Percentiles rank a stretch among this genome's conserved stretches.
Conservation (phyloP, 345 rosid species). For the Anastatica hierochuntica region DNA sequence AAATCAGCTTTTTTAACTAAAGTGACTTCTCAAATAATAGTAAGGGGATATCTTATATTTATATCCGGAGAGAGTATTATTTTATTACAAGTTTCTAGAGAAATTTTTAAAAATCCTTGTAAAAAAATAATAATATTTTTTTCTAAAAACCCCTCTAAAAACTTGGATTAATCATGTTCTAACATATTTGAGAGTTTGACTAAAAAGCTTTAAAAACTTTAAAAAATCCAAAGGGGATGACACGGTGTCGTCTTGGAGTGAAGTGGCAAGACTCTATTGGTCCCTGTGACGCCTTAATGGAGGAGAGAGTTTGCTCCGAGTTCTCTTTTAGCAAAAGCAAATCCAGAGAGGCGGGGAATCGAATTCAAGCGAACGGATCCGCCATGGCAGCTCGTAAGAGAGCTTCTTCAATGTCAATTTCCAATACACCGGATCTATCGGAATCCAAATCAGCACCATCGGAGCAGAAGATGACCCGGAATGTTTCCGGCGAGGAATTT, state of each 20-base stretch:
- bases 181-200: too few species aligned
- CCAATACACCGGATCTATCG: neutral
- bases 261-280: slow-evolving; percentile 7
- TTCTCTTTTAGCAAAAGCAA: neutral
- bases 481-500: slow-evolving; percentile 9
- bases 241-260: neutral
- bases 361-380: slow-evolving; percentile 4
- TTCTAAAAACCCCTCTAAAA: too few species aligned
- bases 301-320: neutral
- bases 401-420: slow-evolving; percentile 19
- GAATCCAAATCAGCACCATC: neutral
- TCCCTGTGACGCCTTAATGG: slow-evolving; percentile 5
- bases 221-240: slow-evolving; percentile 6
- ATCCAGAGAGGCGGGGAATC: slow-evolving; percentile 16
- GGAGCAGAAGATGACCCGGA: slow-evolving; percentile 16
- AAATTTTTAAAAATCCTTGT: too few species aligned
- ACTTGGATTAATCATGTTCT: too few species aligned
- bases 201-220: neutral
- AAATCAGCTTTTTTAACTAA: too few species aligned
- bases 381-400: slow-evolving; percentile 85
- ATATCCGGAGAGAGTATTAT: too few species aligned
- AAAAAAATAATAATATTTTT: too few species aligned
- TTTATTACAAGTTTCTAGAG: too few species aligned
- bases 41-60: too few species aligned
- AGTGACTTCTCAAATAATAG: too few species aligned